Evolutionary conservation across 2,329 filamentous ascomycete genomes (phyloP).

Genomic region (Pezizomycotina sp.): DNA sequence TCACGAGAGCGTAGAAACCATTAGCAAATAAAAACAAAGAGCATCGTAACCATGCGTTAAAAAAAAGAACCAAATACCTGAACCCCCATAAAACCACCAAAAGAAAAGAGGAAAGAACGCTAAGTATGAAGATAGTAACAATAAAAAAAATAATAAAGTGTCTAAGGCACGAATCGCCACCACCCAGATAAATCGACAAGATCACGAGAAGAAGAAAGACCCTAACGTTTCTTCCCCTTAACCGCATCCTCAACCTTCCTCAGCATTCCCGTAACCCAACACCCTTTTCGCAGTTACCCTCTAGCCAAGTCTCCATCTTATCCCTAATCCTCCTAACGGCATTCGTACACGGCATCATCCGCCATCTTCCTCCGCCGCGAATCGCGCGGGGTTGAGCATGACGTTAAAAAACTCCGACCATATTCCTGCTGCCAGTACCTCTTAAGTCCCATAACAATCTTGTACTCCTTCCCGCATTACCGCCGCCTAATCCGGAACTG

Average conservation of each 20-base stretch:
- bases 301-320: slow-evolving; percentile 71
- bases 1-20: no score
- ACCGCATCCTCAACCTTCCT: slow-evolving; percentile 39
- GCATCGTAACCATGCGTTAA: no score
- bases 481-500: slow-evolving; percentile 41
- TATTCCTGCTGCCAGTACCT: slow-evolving; percentile 93
- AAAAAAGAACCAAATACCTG: no score
- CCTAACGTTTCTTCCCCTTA: slow-evolving; percentile 17
- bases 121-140: no score
- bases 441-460: slow-evolving; percentile 68
- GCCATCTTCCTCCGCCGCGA: slow-evolving; percentile 48
- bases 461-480: slow-evolving; percentile 49
- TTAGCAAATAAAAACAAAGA: no score
- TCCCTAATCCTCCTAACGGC: slow-evolving; percentile 53
- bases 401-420: slow-evolving; percentile 74
- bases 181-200: no score
- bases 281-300: slow-evolving; percentile 66
- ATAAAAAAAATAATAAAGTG: no score
- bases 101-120: no score
- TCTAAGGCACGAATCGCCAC: no score
- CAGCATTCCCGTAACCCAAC: slow-evolving; percentile 54
- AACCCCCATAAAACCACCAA: no score
- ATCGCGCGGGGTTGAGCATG: slow-evolving; percentile 62
- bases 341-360: slow-evolving; percentile 53
- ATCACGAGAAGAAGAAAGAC: no score